Evolutionary conservation across 805 yeast species (phyloP).

Genomic region (Metschnikowia corniflorae): DNA sequence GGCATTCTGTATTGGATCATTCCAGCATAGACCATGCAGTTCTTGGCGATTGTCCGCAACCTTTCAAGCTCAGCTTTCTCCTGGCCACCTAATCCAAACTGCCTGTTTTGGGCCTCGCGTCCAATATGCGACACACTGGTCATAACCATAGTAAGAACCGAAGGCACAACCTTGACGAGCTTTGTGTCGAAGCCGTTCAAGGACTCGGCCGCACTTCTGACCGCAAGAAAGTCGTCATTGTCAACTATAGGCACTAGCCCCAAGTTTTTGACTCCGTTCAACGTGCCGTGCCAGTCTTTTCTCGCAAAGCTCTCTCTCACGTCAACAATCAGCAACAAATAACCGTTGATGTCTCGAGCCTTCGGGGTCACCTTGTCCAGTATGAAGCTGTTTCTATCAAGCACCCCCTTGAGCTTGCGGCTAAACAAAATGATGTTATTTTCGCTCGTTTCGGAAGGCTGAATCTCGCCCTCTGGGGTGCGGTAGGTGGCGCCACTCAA

Average conservation of each 20-base stretch:
- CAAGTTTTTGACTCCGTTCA: constrained; percentile 53
- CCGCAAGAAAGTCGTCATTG: constrained; percentile 49
- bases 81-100: constrained; percentile 44
- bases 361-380: constrained; percentile 50
- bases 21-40: constrained; percentile 93
- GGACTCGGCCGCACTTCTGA: constrained; percentile 62
- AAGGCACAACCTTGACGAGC: constrained; percentile 75
- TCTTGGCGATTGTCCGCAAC: constrained; percentile 62
- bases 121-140: constrained; percentile 62
- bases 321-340: constrained; percentile 61
- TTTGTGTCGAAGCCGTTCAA: constrained; percentile 58
- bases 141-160: constrained; percentile 77
- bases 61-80: constrained; percentile 50
- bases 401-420: constrained; percentile 40
- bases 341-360: constrained; percentile 62
- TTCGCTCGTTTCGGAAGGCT: constrained; percentile 37
- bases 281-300: constrained; percentile 56
- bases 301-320: constrained; percentile 58
- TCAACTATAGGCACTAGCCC: constrained; percentile 60
- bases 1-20: constrained; percentile 94
- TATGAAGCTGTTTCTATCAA: constrained; percentile 57
- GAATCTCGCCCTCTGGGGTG: constrained; percentile 33
- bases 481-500: constrained; percentile 37
- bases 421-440: constrained; percentile 47
- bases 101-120: constrained; percentile 40